Base-by-base conservation (phyloP, 352 stramenopile genomes). In the Saprolegnia parasitica region DNA sequence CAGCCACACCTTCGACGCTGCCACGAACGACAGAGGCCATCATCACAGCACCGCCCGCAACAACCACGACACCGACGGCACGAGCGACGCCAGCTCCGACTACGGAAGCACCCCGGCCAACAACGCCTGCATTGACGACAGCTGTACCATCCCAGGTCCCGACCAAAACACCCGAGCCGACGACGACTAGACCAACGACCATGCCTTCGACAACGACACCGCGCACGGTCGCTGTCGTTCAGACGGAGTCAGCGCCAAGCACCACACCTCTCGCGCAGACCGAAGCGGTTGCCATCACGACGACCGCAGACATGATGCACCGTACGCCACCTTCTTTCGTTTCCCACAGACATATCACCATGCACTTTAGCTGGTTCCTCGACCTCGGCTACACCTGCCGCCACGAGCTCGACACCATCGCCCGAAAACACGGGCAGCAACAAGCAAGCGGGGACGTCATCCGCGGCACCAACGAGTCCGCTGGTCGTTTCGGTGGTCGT, bases 91-190 rank as follows among this genome's bases (percentile, higher is more conserved):
- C 62, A 39, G 29, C 45, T 10, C 62, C 62, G 24, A 16, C 37
- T 2, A 21, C 56, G 15, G 40, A 23, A 26, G 20, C 56, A 52
- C 20, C 56, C 4, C 56, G 32, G 40, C 23, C 56, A 23, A 68
- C 62, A 20, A 58, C 62, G n/a, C n/a, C 63, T 40, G 23, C 29
- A 9, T 52, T 39, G 46, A 63, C 63, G 20, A 55, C 49, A 29
- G n/a, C 26, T 10, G 46, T 10, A 26, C 47, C 58, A 40, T 20
- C 29, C 21, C 52, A n/a, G 32, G 35, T 35, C 40, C 5, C 42
- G 16, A 56, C 20, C 9, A 55, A 49, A 49, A 42, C 63, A 45
- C 0, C 39, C 15, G 24, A 11, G 20, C 9, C 40, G 24, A 32
- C 39, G 11, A 58, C 46, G 8, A 24, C 23, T 5, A 62, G 6